Base-by-base conservation (phyloP, 1,284 basidiomycete species). In the Moesziomyces sp. region DNA sequence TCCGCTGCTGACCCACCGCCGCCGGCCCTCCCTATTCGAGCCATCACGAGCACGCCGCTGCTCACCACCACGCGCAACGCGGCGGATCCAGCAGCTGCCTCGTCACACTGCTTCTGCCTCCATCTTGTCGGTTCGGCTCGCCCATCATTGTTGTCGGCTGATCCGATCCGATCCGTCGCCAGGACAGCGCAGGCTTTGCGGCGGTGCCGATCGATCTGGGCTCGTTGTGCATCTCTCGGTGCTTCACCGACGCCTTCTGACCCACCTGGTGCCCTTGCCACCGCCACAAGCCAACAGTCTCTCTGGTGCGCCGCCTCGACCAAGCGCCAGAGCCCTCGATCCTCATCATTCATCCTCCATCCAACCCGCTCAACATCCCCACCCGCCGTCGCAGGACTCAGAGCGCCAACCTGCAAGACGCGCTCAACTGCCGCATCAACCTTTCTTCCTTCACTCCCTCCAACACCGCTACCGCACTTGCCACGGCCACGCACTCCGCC, bases 351-450 rank as follows among this genome's bases (percentile, higher is more conserved):
- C 61, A 68, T 38, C 65, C 65, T 58, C 65, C 60, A 48, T 65
- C 71, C 49, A 65, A 65, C n/a, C 65, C 61, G 42, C 71, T 61
- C 56, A 68, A 68, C 51, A 74, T 74, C 57, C 71, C 65, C 30
- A 74, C 65, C 35, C 71, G 71, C 26, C 60, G 71, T 58, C 64
- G 71, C 54, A 68, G 71, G 54, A 74, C 71, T 30, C 71, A 68
- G 43, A 74, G 71, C 58, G 71, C 71, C 30, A 74, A 68, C 61
- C 71, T 74, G 54, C 71, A 74, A 58, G 71, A 74, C 71, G 65
- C 71, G 53, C 71, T 74, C 65, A 68, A 74, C 50, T 74, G 71
- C 40, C 71, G 65, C 45, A 60, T 74, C 71, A 65, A 65, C 49
- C 65, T 74, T 42, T 60, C 61, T n/a, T 45, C 70, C 18, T 58